Evolutionary conservation across 768 basidiomycete genomes (phyloP).

Genomic region (Tricholoma sp.): DNA sequence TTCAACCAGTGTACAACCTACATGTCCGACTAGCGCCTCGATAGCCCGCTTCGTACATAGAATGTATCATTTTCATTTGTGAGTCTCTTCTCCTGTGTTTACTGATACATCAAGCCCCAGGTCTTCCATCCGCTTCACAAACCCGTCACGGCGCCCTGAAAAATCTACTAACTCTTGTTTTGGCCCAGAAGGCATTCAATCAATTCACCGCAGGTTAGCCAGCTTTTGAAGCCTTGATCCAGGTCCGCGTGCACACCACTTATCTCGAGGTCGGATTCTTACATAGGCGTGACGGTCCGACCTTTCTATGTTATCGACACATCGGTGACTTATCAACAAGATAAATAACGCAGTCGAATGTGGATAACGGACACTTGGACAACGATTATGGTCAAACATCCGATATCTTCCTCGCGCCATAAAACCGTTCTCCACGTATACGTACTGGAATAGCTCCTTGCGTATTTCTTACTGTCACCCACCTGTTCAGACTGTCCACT

Average conservation of each 20-base stretch:
- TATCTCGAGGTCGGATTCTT: background rate
- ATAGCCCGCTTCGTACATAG: background rate
- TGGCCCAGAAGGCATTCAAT: background rate
- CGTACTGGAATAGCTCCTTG: background rate
- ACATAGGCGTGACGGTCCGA: background rate
- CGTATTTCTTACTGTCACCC: background rate
- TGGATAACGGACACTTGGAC: background rate
- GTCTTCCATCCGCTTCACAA: slow-evolving; percentile 9
- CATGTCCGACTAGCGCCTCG: background rate
- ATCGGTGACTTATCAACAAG: background rate
- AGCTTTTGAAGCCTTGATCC: background rate
- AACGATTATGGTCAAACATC: background rate
- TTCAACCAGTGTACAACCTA: background rate
- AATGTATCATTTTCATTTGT: too few species aligned
- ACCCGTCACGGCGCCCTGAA: slow-evolving; percentile 2
- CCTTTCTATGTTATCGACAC: background rate
- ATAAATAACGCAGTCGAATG: background rate
- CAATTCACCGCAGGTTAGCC: background rate
- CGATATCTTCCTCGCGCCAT: background rate
- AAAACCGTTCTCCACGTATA: background rate
- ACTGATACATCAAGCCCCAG: background rate
- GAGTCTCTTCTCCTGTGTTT: background rate
- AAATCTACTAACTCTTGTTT: background rate
- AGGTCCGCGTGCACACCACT: background rate
- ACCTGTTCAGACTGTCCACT: too few species aligned